phyloP scores from a whole-genome alignment of 129 eudicot species.

The Erigeron canadensis region DNA sequence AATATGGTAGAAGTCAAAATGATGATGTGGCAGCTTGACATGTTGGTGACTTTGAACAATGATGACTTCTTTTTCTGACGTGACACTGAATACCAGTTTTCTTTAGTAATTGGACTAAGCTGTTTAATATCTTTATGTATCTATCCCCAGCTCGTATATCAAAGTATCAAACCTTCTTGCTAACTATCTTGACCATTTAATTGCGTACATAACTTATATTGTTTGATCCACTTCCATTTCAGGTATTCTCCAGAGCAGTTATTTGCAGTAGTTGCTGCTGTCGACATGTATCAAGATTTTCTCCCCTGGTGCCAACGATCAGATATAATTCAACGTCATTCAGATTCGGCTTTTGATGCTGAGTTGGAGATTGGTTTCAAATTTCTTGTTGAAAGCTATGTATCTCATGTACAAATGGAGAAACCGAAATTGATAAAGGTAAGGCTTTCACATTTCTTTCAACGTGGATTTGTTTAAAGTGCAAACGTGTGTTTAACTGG shows the following conservation, averaged over 20 bases:
- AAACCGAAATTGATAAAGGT: slow-evolving; percentile 81
- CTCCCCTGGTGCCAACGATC: slow-evolving; percentile 98
- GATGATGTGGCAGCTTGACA: no score
- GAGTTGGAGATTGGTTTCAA: slow-evolving; percentile 95
- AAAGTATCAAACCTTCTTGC: neutral
- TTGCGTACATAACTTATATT: slow-evolving; percentile 4
- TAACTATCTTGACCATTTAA: neutral
- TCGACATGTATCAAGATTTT: slow-evolving; percentile 90
- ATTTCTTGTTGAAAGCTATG: slow-evolving; percentile 86
- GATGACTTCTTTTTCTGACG: no score
- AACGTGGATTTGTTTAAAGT: neutral
- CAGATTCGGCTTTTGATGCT: slow-evolving; percentile 89
- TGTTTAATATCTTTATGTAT: neutral
- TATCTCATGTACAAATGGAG: slow-evolving; percentile 73
- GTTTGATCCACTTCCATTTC: slow-evolving; percentile 13
- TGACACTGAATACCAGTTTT: no score
- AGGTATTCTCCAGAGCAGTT: slow-evolving; percentile 93
- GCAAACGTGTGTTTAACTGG: neutral
- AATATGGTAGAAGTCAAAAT: no score
- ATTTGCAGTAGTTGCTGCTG: slow-evolving; percentile 93
- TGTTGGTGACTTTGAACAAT: no score
- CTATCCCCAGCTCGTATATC: neutral
- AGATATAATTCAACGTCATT: slow-evolving; percentile 62
- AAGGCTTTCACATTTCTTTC: neutral
- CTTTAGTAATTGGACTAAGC: neutral